Percentiles rank a stretch among this genome's conserved stretches.
phyloP scores from a whole-genome alignment of 257 asterid genomes.

The Solanum habrochaites region DNA sequence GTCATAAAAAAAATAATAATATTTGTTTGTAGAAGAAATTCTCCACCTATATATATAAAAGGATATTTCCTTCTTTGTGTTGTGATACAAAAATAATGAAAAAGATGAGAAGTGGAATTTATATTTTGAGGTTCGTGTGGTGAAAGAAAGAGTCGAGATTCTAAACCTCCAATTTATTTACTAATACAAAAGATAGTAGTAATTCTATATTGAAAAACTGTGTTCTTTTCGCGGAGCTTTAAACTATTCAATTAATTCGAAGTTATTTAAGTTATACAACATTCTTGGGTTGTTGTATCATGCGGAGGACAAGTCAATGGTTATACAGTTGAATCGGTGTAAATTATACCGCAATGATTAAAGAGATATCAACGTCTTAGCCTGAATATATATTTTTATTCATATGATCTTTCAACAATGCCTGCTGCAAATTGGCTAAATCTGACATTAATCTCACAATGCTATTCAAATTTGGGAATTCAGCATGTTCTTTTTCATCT shows the following conservation, averaged over 20 bases:
- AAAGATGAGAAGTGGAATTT: too few relatives aligned
- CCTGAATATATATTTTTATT: too few relatives aligned
- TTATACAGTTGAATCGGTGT: too few relatives aligned
- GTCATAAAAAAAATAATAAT: too few relatives aligned
- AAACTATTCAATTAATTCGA: too few relatives aligned
- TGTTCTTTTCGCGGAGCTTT: too few relatives aligned
- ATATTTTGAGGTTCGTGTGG: not conserved
- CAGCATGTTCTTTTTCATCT: not conserved
- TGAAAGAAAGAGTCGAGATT: not conserved
- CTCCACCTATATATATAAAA: not conserved
- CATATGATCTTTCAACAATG: not conserved
- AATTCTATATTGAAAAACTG: too few relatives aligned
- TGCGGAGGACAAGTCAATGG: too few relatives aligned
- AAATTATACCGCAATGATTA: too few relatives aligned
- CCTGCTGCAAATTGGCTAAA: not conserved
- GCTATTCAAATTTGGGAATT: not conserved
- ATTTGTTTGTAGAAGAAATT: not conserved
- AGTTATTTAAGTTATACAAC: too few relatives aligned
- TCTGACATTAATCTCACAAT: not conserved
- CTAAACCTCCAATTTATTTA: too few relatives aligned
- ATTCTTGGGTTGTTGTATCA: too few relatives aligned
- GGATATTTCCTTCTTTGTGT: not conserved
- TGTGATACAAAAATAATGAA: not conserved
- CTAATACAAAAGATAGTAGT: not conserved
- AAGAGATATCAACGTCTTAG: not conserved